These are phyloP conservation scores for Populus deltoides DNA, from an alignment of 345 rosid genomes.

Conservation along the genomic window DNA sequence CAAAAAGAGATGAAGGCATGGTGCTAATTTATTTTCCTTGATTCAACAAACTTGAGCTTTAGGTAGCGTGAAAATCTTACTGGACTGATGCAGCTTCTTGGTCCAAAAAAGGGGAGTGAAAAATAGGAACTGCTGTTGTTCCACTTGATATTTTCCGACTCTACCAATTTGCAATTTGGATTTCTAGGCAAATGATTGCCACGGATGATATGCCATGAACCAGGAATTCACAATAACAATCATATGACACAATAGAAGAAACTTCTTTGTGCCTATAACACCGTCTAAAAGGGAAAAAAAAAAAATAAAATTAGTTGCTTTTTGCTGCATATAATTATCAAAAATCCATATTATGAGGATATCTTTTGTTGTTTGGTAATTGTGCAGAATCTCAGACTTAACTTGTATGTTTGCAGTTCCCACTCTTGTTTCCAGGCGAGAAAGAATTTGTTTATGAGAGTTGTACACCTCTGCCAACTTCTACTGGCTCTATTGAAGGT, in stretches of 20 bases:
- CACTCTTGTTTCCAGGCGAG: constrained; percentile 58
- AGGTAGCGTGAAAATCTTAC: not conserved
- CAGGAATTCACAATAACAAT: not conserved
- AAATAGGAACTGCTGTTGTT: not conserved
- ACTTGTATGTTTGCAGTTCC: constrained; percentile 46
- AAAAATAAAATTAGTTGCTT: not conserved
- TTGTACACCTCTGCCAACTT: constrained; percentile 33
- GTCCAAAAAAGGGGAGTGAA: not conserved
- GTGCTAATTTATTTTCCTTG: not conserved
- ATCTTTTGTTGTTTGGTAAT: not conserved
- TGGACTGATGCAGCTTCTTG: not conserved
- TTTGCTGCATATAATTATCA: not conserved
- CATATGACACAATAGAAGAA: not conserved
- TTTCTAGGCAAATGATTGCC: not conserved
- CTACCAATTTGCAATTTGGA: not conserved
- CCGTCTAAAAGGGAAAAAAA: not conserved
- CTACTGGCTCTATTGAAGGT: constrained; percentile 64
- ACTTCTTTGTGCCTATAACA: constrained; percentile 1
- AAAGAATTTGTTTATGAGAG: constrained; percentile 78
- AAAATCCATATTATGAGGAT: not conserved
- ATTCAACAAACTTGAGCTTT: not conserved
- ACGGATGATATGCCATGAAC: not conserved
- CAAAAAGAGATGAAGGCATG: not conserved
- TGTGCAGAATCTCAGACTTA: constrained; percentile 4
- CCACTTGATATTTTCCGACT: not conserved